Evolutionary conservation across 768 basidiomycete genomes (phyloP).

Genomic region (Daedaleopsis nitida): DNA sequence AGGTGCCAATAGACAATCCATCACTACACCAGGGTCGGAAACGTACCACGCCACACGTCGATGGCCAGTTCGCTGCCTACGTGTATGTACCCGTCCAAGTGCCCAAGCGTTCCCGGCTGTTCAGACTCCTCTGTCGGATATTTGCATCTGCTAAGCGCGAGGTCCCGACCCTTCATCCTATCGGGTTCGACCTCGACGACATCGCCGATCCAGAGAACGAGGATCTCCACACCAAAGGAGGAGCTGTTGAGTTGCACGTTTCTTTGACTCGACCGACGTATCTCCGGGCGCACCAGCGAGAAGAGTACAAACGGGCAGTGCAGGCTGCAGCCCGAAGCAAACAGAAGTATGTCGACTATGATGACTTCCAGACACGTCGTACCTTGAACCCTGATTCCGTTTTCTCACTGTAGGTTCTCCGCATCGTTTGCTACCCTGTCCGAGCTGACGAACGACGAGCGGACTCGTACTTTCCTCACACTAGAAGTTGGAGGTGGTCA

Average conservation of each 20-base stretch:
- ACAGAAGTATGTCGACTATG: slow-evolving; percentile 43
- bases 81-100: slow-evolving; percentile 69
- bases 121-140: slow-evolving; percentile 47
- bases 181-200: slow-evolving; percentile 31
- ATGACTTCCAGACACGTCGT: not conserved
- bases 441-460: slow-evolving; percentile 77
- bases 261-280: slow-evolving; percentile 85
- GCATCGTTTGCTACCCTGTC: slow-evolving; percentile 74
- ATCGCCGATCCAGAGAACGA: not conserved
- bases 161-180: slow-evolving; percentile 50
- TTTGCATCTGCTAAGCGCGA: slow-evolving; percentile 43
- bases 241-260: slow-evolving; percentile 64
- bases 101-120: slow-evolving; percentile 44
- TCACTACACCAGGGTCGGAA: slow-evolving; percentile 81
- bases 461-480: slow-evolving; percentile 77
- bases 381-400: not conserved
- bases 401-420: slow-evolving; percentile 52
- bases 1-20: slow-evolving; percentile 69
- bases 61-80: slow-evolving; percentile 84
- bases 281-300: slow-evolving; percentile 76
- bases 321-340: slow-evolving; percentile 49
- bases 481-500: slow-evolving; percentile 86
- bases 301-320: slow-evolving; percentile 67
- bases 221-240: slow-evolving; percentile 13
- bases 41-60: slow-evolving; percentile 75